phyloP scores from a whole-genome alignment of 306 rosid genomes.

The Vicia sativa region DNA sequence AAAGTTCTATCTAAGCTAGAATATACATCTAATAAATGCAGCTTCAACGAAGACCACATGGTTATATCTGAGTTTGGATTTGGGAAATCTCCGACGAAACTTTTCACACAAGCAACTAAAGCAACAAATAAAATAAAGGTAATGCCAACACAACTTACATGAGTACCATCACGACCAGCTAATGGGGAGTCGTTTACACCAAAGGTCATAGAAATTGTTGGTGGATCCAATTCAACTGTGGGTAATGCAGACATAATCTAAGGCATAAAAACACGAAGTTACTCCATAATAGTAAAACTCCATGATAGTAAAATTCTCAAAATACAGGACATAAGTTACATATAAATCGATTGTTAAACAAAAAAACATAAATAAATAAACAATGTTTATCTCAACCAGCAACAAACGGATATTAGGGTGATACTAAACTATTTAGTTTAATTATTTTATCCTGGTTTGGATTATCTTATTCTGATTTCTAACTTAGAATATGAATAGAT shows the following conservation, averaged over 20 bases:
- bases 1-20: too few species aligned
- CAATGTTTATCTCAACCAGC: conserved; percentile 20
- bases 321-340: conserved; percentile 11
- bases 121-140: conserved; percentile 31
- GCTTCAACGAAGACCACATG: conserved; percentile 11
- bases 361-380: conserved; percentile 20
- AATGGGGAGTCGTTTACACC: conserved; percentile 97
- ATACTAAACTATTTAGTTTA: neutral
- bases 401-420: conserved; percentile 25
- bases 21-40: too few species aligned
- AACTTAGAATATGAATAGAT: neutral
- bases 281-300: conserved; percentile 12
- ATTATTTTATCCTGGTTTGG: conserved; percentile 9
- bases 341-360: conserved; percentile 9
- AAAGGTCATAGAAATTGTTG: conserved; percentile 98
- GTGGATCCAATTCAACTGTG: conserved; percentile 92
- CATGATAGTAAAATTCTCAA: conserved; percentile 6
- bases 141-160: conserved; percentile 65
- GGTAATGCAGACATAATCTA: conserved; percentile 84
- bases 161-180: conserved; percentile 97
- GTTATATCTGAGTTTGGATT: conserved; percentile 11
- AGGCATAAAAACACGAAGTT: conserved; percentile 35
- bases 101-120: conserved; percentile 21
- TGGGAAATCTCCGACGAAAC: conserved; percentile 4
- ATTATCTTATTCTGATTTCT: conserved; percentile 4